Evolutionary conservation across 352 stramenopile genomes (phyloP).

Genomic region (Pythium graminicola): DNA sequence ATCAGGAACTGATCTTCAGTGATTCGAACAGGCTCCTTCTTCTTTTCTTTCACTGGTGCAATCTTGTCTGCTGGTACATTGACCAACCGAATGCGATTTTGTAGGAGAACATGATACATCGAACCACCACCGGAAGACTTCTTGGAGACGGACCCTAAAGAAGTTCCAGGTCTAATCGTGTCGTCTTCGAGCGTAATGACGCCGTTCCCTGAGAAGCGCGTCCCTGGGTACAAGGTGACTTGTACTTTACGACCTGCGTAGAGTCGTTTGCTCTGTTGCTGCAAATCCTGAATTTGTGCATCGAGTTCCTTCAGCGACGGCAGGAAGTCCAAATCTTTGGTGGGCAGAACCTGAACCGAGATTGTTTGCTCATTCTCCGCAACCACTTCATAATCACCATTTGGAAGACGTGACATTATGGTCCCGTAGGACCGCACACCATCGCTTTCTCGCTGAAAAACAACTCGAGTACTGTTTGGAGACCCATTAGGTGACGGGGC

Average conservation of each 20-base stretch:
- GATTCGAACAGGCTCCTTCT: constrained; percentile 43
- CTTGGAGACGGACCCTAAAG: not conserved
- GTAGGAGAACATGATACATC: constrained; percentile 52
- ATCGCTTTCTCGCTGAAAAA: constrained; percentile 36
- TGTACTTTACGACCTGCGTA: constrained; percentile 68
- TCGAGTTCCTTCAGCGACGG: constrained; percentile 51
- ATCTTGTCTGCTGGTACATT: constrained; percentile 66
- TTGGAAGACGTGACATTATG: constrained; percentile 38
- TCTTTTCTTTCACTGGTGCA: constrained; percentile 51
- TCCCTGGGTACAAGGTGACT: constrained; percentile 65
- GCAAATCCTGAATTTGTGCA: constrained; percentile 44
- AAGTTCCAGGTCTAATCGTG: not conserved
- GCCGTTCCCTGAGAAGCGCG: constrained; percentile 51
- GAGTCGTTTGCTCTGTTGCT: constrained; percentile 31
- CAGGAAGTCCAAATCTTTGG: constrained; percentile 45
- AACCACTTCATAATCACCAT: constrained; percentile 46
- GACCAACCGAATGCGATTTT: constrained; percentile 60
- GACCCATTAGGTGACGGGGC: not conserved
- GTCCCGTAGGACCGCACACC: constrained; percentile 47
- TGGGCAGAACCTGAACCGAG: constrained; percentile 39
- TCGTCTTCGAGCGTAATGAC: constrained; percentile 52
- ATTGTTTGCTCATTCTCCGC: constrained; percentile 59
- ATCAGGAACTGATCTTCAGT: constrained; percentile 69
- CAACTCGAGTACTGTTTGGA: constrained; percentile 33
- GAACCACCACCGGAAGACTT: not conserved